phyloP scores from a whole-genome alignment of 805 yeast species.

The Barnettozyma pratensis region DNA sequence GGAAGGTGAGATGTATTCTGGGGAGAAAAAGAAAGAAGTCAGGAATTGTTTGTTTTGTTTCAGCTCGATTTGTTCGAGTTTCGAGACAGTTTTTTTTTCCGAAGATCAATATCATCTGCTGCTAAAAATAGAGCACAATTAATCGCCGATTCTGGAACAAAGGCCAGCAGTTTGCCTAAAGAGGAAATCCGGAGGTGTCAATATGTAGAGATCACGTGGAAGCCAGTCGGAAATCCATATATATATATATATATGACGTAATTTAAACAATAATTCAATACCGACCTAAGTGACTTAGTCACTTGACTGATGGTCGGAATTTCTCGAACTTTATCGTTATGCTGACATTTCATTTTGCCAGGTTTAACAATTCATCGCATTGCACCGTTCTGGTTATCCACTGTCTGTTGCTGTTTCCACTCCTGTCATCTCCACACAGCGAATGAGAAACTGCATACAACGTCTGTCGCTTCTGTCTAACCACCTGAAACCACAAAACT shows the following conservation, averaged over 20 bases:
- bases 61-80: background rate
- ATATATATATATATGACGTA: too few relatives aligned
- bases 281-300: too few relatives aligned
- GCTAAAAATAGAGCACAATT: background rate
- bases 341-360: background rate
- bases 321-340: background rate
- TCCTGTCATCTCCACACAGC: background rate
- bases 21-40: background rate
- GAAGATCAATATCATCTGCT: background rate
- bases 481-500: background rate
- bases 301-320: too few relatives aligned
- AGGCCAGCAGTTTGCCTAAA: background rate
- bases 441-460: background rate
- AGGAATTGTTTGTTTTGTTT: background rate
- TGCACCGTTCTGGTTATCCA: background rate
- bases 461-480: slow-evolving; percentile 1
- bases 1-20: background rate
- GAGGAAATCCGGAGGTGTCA: too few relatives aligned
- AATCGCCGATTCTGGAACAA: background rate
- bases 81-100: too few relatives aligned
- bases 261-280: background rate
- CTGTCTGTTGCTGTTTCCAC: background rate
- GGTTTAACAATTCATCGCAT: background rate
- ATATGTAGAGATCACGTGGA: too few relatives aligned
- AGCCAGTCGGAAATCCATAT: too few relatives aligned